These are phyloP conservation scores for Syzygium aqueum DNA, from an alignment of 345 rosid genomes.

Conservation along the genomic window DNA sequence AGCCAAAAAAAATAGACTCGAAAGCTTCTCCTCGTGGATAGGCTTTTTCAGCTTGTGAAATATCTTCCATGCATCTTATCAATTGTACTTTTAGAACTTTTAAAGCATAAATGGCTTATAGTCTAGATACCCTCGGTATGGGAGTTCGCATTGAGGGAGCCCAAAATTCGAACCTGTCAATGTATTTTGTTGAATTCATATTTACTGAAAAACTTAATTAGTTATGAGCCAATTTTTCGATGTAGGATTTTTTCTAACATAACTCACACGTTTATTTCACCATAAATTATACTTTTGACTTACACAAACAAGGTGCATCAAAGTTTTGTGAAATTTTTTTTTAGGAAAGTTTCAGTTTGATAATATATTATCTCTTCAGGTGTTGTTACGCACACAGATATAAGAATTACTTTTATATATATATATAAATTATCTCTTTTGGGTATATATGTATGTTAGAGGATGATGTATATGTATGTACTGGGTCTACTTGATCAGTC, in stretches of 20 bases:
- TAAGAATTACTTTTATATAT: too few relatives aligned
- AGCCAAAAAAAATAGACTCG: not conserved
- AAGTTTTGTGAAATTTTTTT: not conserved
- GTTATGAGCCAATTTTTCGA: accelerated
- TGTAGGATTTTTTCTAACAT: not conserved
- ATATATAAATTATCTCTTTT: not conserved
- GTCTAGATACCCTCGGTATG: too few relatives aligned
- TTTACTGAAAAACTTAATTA: not conserved
- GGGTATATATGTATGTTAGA: not conserved
- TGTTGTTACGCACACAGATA: not conserved
- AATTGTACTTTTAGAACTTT: too few relatives aligned
- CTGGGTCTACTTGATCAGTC: not conserved
- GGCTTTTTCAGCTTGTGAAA: not conserved
- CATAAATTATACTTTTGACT: not conserved
- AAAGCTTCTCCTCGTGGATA: not conserved
- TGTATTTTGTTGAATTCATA: accelerated
- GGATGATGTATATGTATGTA: not conserved
- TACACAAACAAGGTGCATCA: not conserved
- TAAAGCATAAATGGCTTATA: too few relatives aligned
- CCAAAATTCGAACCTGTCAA: not conserved
- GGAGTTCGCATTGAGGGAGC: too few relatives aligned
- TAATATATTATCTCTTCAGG: not conserved
- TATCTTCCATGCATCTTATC: not conserved
- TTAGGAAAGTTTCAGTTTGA: not conserved
- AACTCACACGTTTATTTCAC: not conserved